A percentile compares a stretch with the other conserved stretches of the same genome.
These are phyloP conservation scores for Hyaloperonospora brassicae DNA, from an alignment of 352 stramenopile species.

Conservation along the genomic window DNA sequence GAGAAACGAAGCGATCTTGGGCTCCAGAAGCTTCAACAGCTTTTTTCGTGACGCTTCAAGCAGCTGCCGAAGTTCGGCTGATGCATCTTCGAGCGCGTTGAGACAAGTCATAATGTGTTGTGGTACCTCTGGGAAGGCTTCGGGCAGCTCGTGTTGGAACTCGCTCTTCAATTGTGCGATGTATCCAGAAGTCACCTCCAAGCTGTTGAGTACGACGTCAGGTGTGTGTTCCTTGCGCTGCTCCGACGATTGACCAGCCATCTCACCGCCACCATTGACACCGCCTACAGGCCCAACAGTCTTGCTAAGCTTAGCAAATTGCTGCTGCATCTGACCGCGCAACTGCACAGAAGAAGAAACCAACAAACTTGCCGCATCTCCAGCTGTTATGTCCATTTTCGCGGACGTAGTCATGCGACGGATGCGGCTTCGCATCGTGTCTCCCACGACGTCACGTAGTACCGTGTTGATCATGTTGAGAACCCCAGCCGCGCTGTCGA, in stretches of 20 bases:
- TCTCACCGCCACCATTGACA: conserved; percentile 13
- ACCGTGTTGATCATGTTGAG: conserved; percentile 85
- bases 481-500: conserved; percentile 72
- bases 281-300: conserved; percentile 42
- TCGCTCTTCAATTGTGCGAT: conserved; percentile 72
- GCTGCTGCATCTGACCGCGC: conserved; percentile 81
- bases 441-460: conserved; percentile 63
- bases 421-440: conserved; percentile 74
- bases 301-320: conserved; percentile 83
- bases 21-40: conserved; percentile 64
- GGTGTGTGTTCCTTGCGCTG: conserved; percentile 52
- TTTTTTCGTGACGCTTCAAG: conserved; percentile 66
- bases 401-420: conserved; percentile 58
- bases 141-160: conserved; percentile 58
- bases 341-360: conserved; percentile 54
- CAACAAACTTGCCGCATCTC: conserved; percentile 37
- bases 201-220: conserved; percentile 78
- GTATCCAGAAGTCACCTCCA: conserved; percentile 67
- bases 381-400: conserved; percentile 42
- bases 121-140: conserved; percentile 69
- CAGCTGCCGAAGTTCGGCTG: conserved; percentile 59
- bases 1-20: conserved; percentile 52
- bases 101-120: conserved; percentile 68
- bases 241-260: conserved; percentile 19
- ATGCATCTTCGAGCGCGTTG: conserved; percentile 62